A percentile compares a stretch with the other conserved stretches of the same genome.
These are phyloP conservation scores for Dillenia turbinata DNA, from an alignment of 164 flowering plant genomes.

Conservation along the genomic window DNA sequence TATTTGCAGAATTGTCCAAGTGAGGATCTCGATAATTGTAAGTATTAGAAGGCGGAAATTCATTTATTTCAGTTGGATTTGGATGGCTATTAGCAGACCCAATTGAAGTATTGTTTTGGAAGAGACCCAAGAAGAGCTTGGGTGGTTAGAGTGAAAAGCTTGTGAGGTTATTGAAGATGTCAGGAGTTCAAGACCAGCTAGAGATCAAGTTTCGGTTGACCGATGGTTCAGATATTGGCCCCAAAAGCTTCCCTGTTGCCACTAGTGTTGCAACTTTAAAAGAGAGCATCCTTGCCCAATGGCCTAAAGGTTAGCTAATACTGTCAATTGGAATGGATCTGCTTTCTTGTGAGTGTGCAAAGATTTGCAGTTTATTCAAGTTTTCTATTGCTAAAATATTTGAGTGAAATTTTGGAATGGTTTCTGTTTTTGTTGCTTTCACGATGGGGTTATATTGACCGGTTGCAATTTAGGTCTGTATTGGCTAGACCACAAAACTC, in stretches of 20 bases:
- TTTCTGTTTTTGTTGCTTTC: too few species aligned
- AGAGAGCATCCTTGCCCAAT: conserved; percentile 74
- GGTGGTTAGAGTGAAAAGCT: conserved; percentile 11
- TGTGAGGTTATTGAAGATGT: conserved; percentile 33
- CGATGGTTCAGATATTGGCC: conserved; percentile 89
- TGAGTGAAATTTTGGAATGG: neutral
- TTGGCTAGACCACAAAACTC: too few species aligned
- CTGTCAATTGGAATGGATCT: neutral
- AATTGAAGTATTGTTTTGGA: neutral
- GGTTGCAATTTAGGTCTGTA: too few species aligned
- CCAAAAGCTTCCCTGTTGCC: conserved; percentile 60
- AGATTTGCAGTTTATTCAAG: neutral
- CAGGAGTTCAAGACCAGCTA: conserved; percentile 63
- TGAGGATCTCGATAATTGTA: neutral
- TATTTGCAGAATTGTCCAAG: conserved; percentile 5
- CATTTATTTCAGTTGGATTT: neutral
- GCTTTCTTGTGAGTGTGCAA: neutral
- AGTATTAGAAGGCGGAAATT: neutral
- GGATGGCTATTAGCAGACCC: neutral
- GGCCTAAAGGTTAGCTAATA: conserved; percentile 74
- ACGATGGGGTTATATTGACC: too few species aligned
- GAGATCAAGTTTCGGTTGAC: conserved; percentile 76
- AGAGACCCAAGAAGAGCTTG: conserved; percentile 17
- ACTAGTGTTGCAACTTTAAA: conserved; percentile 72
- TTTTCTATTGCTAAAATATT: too few species aligned